phyloP scores from a whole-genome alignment of 768 basidiomycete species.

The Roridomyces roridus region DNA sequence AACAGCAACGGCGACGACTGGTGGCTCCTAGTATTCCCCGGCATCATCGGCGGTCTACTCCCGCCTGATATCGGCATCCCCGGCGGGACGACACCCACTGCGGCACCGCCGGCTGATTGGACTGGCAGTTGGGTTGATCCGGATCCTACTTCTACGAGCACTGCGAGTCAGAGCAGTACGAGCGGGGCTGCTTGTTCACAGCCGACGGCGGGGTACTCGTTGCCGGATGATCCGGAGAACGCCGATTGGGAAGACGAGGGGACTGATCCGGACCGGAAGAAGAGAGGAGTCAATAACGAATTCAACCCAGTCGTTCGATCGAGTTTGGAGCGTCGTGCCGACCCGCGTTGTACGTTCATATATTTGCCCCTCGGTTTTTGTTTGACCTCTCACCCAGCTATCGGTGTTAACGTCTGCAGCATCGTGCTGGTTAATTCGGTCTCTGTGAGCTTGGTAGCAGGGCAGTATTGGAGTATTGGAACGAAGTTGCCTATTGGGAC shows the following conservation, averaged over 20 bases:
- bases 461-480: not conserved
- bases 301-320: too few species aligned
- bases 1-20: slow-evolving; percentile 2
- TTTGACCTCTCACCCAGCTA: not conserved
- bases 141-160: not conserved
- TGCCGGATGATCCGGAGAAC: not conserved
- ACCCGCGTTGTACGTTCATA: too few species aligned
- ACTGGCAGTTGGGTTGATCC: not conserved
- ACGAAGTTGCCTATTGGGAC: not conserved
- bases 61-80: not conserved
- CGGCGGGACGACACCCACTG: slow-evolving; percentile 1
- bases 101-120: slow-evolving; percentile 1
- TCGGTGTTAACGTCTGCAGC: not conserved
- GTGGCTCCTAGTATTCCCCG: not conserved
- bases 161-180: not conserved
- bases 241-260: slow-evolving; percentile 2
- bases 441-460: not conserved
- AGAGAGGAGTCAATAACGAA: not conserved
- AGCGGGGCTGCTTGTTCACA: not conserved
- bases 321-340: not conserved
- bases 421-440: not conserved
- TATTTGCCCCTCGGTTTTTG: too few species aligned
- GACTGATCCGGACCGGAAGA: not conserved
- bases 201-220: not conserved
- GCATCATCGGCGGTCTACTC: not conserved